Percentiles rank a stretch among this genome's conserved stretches.
Conservation (phyloP, 169 alveolate species). For the Plasmodium blacklocki region DNA sequence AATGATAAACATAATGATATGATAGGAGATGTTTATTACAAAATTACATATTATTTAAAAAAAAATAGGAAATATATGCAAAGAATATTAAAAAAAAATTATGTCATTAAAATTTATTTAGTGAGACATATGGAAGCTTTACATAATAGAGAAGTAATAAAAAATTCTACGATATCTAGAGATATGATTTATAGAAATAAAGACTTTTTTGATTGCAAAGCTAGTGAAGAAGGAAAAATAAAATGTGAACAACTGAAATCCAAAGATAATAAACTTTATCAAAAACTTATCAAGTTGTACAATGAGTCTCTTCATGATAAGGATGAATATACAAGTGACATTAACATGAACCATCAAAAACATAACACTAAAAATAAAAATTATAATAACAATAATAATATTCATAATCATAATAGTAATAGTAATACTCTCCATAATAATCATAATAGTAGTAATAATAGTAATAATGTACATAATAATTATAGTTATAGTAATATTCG, state of each 20-base stretch:
- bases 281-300: constrained; percentile 37
- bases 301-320: constrained; percentile 11
- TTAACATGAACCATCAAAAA: not conserved
- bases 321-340: not conserved
- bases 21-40: constrained; percentile 47
- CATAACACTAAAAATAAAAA: constrained; percentile 22
- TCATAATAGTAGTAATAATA: not conserved
- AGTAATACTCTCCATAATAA: not conserved
- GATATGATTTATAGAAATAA: constrained; percentile 31
- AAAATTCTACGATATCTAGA: constrained; percentile 10
- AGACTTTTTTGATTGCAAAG: constrained; percentile 31
- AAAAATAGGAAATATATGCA: constrained; percentile 66
- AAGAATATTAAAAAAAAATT: constrained; percentile 26
- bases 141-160: constrained; percentile 49
- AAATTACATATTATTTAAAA: constrained; percentile 30
- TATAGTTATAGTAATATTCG: not conserved
- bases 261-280: constrained; percentile 8
- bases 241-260: constrained; percentile 26
- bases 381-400: constrained; percentile 10
- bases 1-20: constrained; percentile 14
- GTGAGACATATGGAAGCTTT: constrained; percentile 73
- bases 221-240: constrained; percentile 51
- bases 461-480: not conserved
- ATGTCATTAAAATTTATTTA: constrained; percentile 43
- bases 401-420: not conserved